A percentile compares a stretch with the other conserved stretches of the same genome.
Evolutionary conservation across 1,139 yeast genomes (phyloP).

Genomic region (Zygotorulaspora mrakii): DNA sequence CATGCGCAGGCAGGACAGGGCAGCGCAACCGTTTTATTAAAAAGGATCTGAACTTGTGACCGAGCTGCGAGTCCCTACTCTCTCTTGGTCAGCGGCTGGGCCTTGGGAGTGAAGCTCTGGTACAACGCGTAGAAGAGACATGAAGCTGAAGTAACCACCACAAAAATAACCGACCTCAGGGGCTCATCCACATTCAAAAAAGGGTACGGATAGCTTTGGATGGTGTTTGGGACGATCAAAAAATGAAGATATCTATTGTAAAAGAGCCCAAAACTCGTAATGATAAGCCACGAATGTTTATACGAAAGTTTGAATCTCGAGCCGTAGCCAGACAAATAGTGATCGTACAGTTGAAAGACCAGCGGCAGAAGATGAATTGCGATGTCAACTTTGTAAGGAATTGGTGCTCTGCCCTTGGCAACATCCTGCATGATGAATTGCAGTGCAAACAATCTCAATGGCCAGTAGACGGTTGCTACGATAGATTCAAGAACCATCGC

Average conservation of each 20-base stretch:
- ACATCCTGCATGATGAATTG: constrained; percentile 42
- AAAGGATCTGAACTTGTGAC: too few relatives aligned
- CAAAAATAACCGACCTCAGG: constrained; percentile 48
- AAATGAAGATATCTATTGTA: constrained; percentile 54
- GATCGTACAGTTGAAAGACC: constrained; percentile 47
- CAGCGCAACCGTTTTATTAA: too few relatives aligned
- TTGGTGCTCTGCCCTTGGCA: constrained; percentile 24
- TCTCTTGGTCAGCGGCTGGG: constrained; percentile 1
- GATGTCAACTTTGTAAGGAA: constrained; percentile 52
- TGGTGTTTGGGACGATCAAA: constrained; percentile 45
- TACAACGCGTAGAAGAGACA: constrained; percentile 35
- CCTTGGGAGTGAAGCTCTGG: constrained; percentile 28
- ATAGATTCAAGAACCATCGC: constrained; percentile 56
- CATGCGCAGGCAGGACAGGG: too few relatives aligned
- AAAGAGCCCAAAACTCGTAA: constrained; percentile 41
- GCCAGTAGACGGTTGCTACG: constrained; percentile 65
- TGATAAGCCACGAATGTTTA: constrained; percentile 41
- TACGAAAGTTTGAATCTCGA: constrained; percentile 37
- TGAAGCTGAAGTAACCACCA: constrained; percentile 46
- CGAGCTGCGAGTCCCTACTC: too few relatives aligned
- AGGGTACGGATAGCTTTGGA: constrained; percentile 62
- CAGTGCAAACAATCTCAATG: constrained; percentile 50
- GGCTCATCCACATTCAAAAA: constrained; percentile 53
- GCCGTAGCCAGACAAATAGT: constrained; percentile 50
- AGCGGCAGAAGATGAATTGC: constrained; percentile 60